Base-by-base conservation (phyloP, 352 stramenopile genomes). In the Phytophthora vignae region DNA sequence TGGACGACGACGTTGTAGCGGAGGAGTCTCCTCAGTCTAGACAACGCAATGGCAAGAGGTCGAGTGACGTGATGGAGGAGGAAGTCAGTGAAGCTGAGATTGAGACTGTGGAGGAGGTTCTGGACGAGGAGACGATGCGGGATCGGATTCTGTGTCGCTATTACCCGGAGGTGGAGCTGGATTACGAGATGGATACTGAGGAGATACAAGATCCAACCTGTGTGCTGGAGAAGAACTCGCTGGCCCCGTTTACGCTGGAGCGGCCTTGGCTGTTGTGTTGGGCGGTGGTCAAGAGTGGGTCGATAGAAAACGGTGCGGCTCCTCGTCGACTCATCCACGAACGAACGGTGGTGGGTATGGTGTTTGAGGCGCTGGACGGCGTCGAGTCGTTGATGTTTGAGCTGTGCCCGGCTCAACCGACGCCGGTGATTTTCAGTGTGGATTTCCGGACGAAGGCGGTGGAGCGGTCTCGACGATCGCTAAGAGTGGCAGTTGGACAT, bases 321-420 rank as follows among this genome's bases (percentile, higher is more conserved):
- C 60, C 77, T 27, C 29, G 66, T 25, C 59, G 63, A 50, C 48
- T 92, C 7, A 71, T 93, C 2, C 81, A 88, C 33, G 86, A 93
- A 53, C 49, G 73, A 59, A 78, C 78, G 14, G 62, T 84, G 11
- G 81, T 92, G 4, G 65, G 73, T 31, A 78, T 87, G 36, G 64
- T 86, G 0, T 90, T 93, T n/a, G 78, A 90, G 61, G 84, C 81
- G 15, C 61, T 93, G 15, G 62, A 78, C 61, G 86, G 86, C 0
- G 69, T 90, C 0, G 72, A 81, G 15, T 87, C 84, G 5, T 57
- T 83, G 5, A 59, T 91, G 9, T 91, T 93, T 71, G 79, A 91
- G 19, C 69, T 76, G 44, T 63, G 25, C 1, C 29, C 48, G 12
- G 25, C 53, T 5, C 67, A 50, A 17, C 65, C 27, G 14, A 55